Evolutionary conservation across 2,329 filamentous ascomycete genomes (phyloP), one percentile per base, ranked within the genome.

Genomic region (Fusarium caatingaense): DNA sequence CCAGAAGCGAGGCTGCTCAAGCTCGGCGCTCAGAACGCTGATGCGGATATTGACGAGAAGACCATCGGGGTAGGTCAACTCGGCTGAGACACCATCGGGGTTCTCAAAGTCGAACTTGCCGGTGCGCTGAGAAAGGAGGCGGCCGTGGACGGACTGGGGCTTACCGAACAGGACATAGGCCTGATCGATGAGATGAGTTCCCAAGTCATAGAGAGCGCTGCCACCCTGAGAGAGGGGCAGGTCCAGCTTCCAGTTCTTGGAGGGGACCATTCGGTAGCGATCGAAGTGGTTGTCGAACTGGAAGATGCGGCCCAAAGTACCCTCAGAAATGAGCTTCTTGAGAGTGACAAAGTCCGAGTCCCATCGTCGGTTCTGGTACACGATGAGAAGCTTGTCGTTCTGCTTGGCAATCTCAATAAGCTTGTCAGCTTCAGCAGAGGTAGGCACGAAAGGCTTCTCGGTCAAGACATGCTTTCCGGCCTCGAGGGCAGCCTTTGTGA

Each of bases 241-340:
- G 16, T 77, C 78, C 41, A 85, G 87, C 83, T 94, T 94, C 92
- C 92, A 95, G 51, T 81, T 84, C 60, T 83, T 77, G 25, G 89
- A 87, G 41, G 85, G 82, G 30, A 84, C 83, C 16, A 90, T 84
- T 20, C 89, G 87, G 80, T 92, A 90, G 20, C 92, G 88, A 78
- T 95, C 93, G 76, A 94, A 94, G 81, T 94, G 92, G 23, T 91
- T 91, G 79, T 94, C 88, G 75, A 92, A 93, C 80, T 95, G 92
- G 56, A 91, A 86, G 41, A 94, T 81, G n/a, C 92, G 86, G 56
- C 92, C 93, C 6, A 95, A 83, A 0, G 82, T 82, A 40, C 85
- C 87, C 30, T 86, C 83, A 15, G 81, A 79, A 37, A 94, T 74
- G 27, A 94, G 84, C 71, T 89, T 85, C 72, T 84, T 84, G 47